Evolutionary conservation across 2,329 filamentous ascomycete genomes (phyloP).

Genomic region (Zasmidium angulare): DNA sequence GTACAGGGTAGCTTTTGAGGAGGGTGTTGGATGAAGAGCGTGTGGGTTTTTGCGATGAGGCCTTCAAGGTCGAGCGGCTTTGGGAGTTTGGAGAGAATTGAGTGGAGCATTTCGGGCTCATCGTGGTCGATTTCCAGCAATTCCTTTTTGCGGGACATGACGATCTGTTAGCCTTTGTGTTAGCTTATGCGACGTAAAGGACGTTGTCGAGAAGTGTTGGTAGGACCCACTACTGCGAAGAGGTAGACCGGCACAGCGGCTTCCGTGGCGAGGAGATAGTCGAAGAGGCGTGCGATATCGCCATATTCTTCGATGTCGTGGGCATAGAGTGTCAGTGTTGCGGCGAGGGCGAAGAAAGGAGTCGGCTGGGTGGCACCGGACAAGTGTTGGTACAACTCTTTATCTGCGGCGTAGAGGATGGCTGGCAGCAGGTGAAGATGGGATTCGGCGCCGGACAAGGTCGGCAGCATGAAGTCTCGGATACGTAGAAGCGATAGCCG

Average conservation of each 20-base stretch:
- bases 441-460: slow-evolving; percentile 72
- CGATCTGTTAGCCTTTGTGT: slow-evolving; percentile 54
- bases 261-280: slow-evolving; percentile 82
- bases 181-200: neutral
- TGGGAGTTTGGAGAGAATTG: slow-evolving; percentile 82
- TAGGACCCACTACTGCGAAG: slow-evolving; percentile 62
- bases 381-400: slow-evolving; percentile 67
- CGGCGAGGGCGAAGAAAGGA: slow-evolving; percentile 91
- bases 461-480: slow-evolving; percentile 95
- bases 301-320: slow-evolving; percentile 90
- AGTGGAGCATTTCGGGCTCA: slow-evolving; percentile 90
- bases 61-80: slow-evolving; percentile 75
- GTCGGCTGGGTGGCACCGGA: slow-evolving; percentile 43
- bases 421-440: slow-evolving; percentile 87
- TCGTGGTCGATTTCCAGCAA: slow-evolving; percentile 80
- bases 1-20: slow-evolving; percentile 68
- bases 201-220: neutral
- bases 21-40: slow-evolving; percentile 65
- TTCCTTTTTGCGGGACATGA: slow-evolving; percentile 76
- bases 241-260: slow-evolving; percentile 89
- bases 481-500: slow-evolving; percentile 89
- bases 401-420: slow-evolving; percentile 72
- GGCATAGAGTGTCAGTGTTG: slow-evolving; percentile 91
- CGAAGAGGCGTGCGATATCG: slow-evolving; percentile 87
- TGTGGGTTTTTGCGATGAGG: slow-evolving; percentile 66